These are phyloP conservation scores for Aphanomyces invadans DNA, from an alignment of 352 stramenopile species.

Conservation along the genomic window DNA sequence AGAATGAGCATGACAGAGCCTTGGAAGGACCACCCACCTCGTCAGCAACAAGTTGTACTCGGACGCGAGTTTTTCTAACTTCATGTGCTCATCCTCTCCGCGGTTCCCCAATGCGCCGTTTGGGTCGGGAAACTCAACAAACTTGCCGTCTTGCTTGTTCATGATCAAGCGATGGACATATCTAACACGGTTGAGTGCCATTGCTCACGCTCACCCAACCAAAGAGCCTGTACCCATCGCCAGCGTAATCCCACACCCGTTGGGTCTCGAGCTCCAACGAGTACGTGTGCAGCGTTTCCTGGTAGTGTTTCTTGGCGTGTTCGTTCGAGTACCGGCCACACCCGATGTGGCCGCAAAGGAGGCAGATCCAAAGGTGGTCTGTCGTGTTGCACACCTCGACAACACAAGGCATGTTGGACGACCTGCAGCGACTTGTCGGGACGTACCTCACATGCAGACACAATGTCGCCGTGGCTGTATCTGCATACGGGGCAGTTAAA, in stretches of 20 bases:
- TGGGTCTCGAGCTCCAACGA: slow-evolving; percentile 93
- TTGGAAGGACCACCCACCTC: slow-evolving; percentile 61
- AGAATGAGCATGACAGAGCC: too few relatives aligned
- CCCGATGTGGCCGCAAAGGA: slow-evolving; percentile 94
- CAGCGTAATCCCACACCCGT: slow-evolving; percentile 94
- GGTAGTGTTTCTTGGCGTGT: slow-evolving; percentile 92
- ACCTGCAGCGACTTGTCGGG: slow-evolving; percentile 35
- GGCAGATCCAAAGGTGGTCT: slow-evolving; percentile 94
- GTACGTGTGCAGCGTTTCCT: slow-evolving; percentile 90
- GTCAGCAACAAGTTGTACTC: slow-evolving; percentile 97
- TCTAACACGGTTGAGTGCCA: slow-evolving; percentile 24
- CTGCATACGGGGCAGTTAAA: slow-evolving; percentile 94
- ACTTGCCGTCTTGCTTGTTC: slow-evolving; percentile 90
- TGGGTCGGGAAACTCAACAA: slow-evolving; percentile 92
- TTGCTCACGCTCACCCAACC: too few relatives aligned
- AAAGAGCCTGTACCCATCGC: slow-evolving; percentile 60
- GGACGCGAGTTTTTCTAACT: slow-evolving; percentile 92
- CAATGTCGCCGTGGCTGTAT: slow-evolving; percentile 92
- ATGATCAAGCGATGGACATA: slow-evolving; percentile 83
- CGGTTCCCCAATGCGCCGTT: slow-evolving; percentile 55
- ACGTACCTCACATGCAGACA: slow-evolving; percentile 83
- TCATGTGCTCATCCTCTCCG: slow-evolving; percentile 89
- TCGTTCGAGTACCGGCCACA: slow-evolving; percentile 93
- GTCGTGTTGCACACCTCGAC: slow-evolving; percentile 89
- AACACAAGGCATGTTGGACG: slow-evolving; percentile 47